Base-by-base conservation (phyloP, 2,329 filamentous ascomycete genomes). In the Hypomyces perniciosus region DNA sequence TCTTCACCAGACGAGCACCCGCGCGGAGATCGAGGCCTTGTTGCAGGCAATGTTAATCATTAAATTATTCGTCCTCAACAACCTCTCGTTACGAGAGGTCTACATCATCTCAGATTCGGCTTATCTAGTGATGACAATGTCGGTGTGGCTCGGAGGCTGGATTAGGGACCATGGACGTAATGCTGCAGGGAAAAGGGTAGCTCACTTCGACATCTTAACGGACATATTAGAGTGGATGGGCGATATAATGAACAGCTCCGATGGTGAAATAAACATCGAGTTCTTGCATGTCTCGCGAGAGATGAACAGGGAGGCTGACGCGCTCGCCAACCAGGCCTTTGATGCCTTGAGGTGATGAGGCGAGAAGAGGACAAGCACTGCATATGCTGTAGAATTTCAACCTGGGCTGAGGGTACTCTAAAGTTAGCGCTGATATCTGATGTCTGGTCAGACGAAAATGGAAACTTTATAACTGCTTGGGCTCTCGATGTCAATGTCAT, bases 11-110 rank as follows among this genome's bases (percentile, higher is more conserved):
- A 49, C 40, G 10, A 27, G n/a, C 7, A 26, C 27, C 5, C 33
- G 40, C 7, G 47, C 47, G 10, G 40, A 44, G 9, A 43, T 49
- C 5, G 47, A 49, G 5, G 40, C 47, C 20, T 31, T 49, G 6
- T 20, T 5, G 5, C 47, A 42, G n/a, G 47, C 47, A 8, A 12
- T 49, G 47, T 1, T 8, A 4, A 31, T 31, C 12, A 29, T 49
- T 8, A 7, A 8, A 5, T 13, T n/a, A 1, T 5, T 27, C 13
- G 34, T 38, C 8, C 12, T 33, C 4, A 2, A 20, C 8, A 27
- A 39, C 10, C n/a, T 30, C 13, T 37, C 8, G 8, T 27, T 43
- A 12, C 31, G 10, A 27, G 6, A 37, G 7, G 34, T 35, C 28
- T n/a, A 4, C 13, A 44, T 49, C 40, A 31, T 7, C 8, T 43